These are phyloP conservation scores for Ceriops decandra DNA, from an alignment of 345 rosid genomes.

Conservation along the genomic window DNA sequence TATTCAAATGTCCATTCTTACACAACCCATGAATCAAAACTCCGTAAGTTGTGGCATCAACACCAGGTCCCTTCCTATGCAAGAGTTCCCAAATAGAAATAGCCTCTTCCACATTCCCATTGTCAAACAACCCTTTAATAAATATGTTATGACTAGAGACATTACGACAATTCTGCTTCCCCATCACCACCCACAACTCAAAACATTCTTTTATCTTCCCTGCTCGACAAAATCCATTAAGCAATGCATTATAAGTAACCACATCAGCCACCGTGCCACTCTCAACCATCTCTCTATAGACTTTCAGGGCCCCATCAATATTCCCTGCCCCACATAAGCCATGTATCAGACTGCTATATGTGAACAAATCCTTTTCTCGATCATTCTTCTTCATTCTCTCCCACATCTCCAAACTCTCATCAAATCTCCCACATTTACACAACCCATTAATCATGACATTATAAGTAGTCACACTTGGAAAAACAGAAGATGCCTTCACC, in stretches of 20 bases:
- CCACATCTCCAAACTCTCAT: slow-evolving; percentile 70
- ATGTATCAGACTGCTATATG: slow-evolving; percentile 63
- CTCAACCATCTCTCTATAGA: slow-evolving; percentile 58
- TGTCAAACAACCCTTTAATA: slow-evolving; percentile 61
- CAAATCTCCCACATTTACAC: slow-evolving; percentile 63
- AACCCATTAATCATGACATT: slow-evolving; percentile 82
- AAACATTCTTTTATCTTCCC: slow-evolving; percentile 60
- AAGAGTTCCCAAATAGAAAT: slow-evolving; percentile 57
- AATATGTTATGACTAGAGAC: slow-evolving; percentile 69
- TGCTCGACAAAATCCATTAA: slow-evolving; percentile 58
- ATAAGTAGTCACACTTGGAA: slow-evolving; percentile 72
- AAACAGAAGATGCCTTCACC: slow-evolving; percentile 44
- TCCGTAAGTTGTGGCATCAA: slow-evolving; percentile 62
- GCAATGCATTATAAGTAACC: slow-evolving; percentile 75
- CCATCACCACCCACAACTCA: slow-evolving; percentile 78
- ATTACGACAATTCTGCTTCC: slow-evolving; percentile 49
- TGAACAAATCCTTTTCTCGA: slow-evolving; percentile 56
- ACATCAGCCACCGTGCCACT: slow-evolving; percentile 51
- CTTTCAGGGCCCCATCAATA: slow-evolving; percentile 60
- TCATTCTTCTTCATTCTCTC: slow-evolving; percentile 70
- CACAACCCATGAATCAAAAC: slow-evolving; percentile 76
- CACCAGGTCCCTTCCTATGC: slow-evolving; percentile 40
- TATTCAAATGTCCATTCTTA: slow-evolving; percentile 64
- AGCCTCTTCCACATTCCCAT: slow-evolving; percentile 63
- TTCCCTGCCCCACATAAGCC: slow-evolving; percentile 62